Conservation (phyloP, 176 grass and related monocot genomes). For the Thinopyrum elongatum region DNA sequence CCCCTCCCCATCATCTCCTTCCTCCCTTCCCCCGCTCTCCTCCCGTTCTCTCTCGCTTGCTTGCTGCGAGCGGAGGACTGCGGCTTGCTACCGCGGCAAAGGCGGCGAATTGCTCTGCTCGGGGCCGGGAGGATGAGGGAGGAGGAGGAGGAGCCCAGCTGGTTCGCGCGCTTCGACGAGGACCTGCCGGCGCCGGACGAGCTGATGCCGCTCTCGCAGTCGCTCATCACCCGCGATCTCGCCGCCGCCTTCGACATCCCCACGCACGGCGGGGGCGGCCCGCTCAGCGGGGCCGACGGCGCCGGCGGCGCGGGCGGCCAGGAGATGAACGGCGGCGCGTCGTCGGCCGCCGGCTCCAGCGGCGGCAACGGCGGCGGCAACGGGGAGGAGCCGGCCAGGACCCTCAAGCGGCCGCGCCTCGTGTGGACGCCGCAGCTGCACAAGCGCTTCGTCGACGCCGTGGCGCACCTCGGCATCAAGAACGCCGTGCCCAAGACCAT, state of each 20-base stretch:
- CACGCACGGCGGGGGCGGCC: conserved; percentile 19
- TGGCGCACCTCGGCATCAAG: conserved; percentile 89
- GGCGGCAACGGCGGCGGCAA: conserved; percentile 32
- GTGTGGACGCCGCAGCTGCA: conserved; percentile 96
- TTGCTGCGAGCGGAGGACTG: neutral
- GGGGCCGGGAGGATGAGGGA: conserved; percentile 47
- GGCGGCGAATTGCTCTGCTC: conserved; percentile 16
- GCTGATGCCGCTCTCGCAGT: conserved; percentile 79
- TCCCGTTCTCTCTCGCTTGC: neutral
- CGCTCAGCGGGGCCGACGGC: neutral
- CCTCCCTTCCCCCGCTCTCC: neutral
- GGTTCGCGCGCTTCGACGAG: conserved; percentile 85
- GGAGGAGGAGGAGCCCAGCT: conserved; percentile 87
- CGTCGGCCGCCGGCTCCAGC: conserved; percentile 53
- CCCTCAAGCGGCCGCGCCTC: conserved; percentile 78
- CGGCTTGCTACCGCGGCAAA: neutral
- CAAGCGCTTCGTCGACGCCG: conserved; percentile 88
- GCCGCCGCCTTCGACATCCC: conserved; percentile 90
- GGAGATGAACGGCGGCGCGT: conserved; percentile 63
- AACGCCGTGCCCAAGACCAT: conserved; percentile 97
- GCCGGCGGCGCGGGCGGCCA: neutral
- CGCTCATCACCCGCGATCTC: conserved; percentile 85
- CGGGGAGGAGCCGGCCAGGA: conserved; percentile 72
- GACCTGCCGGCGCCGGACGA: conserved; percentile 82
- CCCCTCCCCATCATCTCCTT: neutral